phyloP scores from a whole-genome alignment of 1,284 basidiomycete species.

The Irpex lacteus region DNA sequence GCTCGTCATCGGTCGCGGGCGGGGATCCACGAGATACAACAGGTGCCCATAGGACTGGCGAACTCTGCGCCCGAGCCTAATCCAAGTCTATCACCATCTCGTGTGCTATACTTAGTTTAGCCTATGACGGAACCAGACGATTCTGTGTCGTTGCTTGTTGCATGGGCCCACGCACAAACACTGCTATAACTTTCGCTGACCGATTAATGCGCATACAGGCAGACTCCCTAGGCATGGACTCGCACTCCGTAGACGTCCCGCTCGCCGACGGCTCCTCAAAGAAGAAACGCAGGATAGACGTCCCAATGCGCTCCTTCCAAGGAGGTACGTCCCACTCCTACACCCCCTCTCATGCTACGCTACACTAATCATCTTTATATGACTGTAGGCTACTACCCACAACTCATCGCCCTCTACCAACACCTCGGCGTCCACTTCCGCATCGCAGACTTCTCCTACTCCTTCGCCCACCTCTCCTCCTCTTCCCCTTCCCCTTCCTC shows the following conservation, averaged over 20 bases:
- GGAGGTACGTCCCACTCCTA: conserved; percentile 44
- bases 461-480: conserved; percentile 46
- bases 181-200: not conserved
- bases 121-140: not conserved
- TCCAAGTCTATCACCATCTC: not conserved
- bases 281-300: conserved; percentile 55
- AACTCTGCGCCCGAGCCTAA: no score
- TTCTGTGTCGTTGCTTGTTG: no score
- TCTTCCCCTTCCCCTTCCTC: no score
- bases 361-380: not conserved
- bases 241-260: conserved; percentile 45
- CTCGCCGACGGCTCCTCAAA: conserved; percentile 28
- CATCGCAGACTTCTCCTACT: conserved; percentile 61
- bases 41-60: no score
- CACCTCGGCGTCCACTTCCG: conserved; percentile 52
- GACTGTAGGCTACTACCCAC: conserved; percentile 65
- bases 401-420: conserved; percentile 62
- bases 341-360: not conserved
- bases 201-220: conserved; percentile 26
- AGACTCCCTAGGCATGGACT: conserved; percentile 52
- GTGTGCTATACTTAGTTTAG: not conserved
- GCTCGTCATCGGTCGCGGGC: not conserved
- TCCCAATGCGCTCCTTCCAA: conserved; percentile 80
- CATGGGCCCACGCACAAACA: no score
- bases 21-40: not conserved